phyloP scores from a whole-genome alignment of 345 rosid species.

The Erodium maritimum region DNA sequence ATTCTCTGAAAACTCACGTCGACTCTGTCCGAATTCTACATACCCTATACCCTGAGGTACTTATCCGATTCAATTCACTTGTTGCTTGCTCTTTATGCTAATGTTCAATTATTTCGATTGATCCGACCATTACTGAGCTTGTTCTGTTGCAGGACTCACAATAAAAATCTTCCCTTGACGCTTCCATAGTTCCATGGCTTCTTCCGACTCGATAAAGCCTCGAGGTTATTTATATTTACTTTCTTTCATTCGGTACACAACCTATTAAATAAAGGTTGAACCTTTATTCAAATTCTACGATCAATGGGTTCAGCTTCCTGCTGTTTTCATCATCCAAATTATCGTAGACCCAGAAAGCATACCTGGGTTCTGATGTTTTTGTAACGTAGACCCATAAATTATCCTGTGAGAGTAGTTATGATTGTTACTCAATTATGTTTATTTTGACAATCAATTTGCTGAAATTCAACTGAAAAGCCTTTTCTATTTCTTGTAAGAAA shows the following conservation, averaged over 20 bases:
- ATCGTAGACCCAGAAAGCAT: not conserved
- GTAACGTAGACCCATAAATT: not conserved
- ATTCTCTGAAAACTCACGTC: too few relatives aligned
- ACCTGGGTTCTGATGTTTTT: not conserved
- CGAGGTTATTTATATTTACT: conserved; percentile 27
- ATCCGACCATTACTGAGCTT: not conserved
- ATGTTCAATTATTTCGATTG: not conserved
- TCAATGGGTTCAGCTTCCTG: not conserved
- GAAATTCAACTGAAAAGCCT: not conserved
- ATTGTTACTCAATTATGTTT: not conserved
- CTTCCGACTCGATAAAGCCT: conserved; percentile 31
- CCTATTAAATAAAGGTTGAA: not conserved
- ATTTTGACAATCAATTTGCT: not conserved
- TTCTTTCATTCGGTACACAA: not conserved
- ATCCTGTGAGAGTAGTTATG: not conserved
- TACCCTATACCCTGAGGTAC: not conserved
- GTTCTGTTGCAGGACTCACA: not conserved
- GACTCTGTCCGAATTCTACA: not conserved
- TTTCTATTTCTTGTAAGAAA: not conserved
- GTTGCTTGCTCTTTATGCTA: not conserved
- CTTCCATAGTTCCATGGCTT: conserved; percentile 27
- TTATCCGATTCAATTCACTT: not conserved
- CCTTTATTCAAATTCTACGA: not conserved
- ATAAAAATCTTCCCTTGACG: not conserved
- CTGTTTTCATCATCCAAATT: not conserved